These are phyloP conservation scores for Xanthoconium stramineum DNA, from an alignment of 768 basidiomycete species.

Conservation along the genomic window DNA sequence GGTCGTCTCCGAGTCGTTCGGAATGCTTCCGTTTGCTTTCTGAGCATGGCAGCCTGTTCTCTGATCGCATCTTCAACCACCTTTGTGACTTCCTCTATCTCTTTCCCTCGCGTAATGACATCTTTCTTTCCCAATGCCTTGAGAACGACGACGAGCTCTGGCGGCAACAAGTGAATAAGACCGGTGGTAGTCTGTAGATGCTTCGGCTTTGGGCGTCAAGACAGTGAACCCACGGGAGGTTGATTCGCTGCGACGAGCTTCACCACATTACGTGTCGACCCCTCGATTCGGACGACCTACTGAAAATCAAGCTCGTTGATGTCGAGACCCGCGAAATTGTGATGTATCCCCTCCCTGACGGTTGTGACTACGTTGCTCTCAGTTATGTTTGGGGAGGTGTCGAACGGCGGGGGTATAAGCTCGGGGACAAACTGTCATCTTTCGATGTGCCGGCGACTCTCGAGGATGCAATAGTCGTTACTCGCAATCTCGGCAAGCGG, in stretches of 20 bases:
- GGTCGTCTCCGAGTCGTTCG: not conserved
- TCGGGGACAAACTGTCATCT: constrained; percentile 6
- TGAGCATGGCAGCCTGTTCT: constrained; percentile 36
- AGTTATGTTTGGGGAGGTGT: not conserved
- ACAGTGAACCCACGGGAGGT: not conserved
- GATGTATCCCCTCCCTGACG: not conserved
- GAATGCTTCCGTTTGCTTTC: not conserved
- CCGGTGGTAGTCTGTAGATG: constrained; percentile 35
- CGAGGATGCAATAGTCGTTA: constrained; percentile 16
- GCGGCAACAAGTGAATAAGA: constrained; percentile 66
- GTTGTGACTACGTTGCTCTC: no score
- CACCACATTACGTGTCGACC: constrained; percentile 7
- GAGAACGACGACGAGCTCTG: constrained; percentile 81
- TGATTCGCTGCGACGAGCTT: constrained; percentile 6
- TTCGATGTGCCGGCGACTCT: constrained; percentile 13
- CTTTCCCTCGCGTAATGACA: constrained; percentile 75
- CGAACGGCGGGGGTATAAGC: constrained; percentile 2
- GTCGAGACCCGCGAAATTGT: constrained; percentile 7
- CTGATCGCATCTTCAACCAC: constrained; percentile 60
- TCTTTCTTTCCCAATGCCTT: constrained; percentile 88
- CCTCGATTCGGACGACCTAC: not conserved
- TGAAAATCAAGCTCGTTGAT: constrained; percentile 9
- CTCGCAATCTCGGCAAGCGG: constrained; percentile 9
- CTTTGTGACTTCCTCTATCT: constrained; percentile 74
- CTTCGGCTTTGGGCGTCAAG: constrained; percentile 1